phyloP scores from a whole-genome alignment of 2,329 filamentous ascomycete species.

The Trichophyton schoenleinii region DNA sequence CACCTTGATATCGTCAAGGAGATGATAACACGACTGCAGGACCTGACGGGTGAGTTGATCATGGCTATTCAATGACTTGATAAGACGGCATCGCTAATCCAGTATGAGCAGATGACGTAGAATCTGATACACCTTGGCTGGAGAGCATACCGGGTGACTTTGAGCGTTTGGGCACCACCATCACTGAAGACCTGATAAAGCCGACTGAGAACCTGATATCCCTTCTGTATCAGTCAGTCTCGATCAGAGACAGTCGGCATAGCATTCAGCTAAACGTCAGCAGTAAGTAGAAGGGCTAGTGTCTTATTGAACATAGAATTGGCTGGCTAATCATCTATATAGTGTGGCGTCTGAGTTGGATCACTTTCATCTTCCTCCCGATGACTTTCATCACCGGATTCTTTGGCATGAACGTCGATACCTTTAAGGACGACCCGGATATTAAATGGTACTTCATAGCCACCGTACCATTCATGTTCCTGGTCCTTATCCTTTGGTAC shows the following conservation, averaged over 20 bases:
- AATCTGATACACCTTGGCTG: slow-evolving; percentile 30
- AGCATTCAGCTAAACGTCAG: slow-evolving; percentile 37
- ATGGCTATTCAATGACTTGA: slow-evolving; percentile 4
- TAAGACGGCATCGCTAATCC: slow-evolving; percentile 9
- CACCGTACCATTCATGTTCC: slow-evolving; percentile 34
- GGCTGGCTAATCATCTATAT: neutral
- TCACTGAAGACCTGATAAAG: slow-evolving; percentile 40
- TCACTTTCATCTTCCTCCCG: slow-evolving; percentile 32
- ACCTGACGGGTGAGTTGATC: slow-evolving; percentile 23
- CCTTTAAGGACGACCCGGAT: slow-evolving; percentile 30
- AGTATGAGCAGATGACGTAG: slow-evolving; percentile 14
- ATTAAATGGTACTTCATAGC: slow-evolving; percentile 42
- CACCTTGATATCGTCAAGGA: slow-evolving; percentile 39
- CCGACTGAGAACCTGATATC: slow-evolving; percentile 40
- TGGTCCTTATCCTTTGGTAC: slow-evolving; percentile 38
- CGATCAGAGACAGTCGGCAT: slow-evolving; percentile 40
- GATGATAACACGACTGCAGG: slow-evolving; percentile 32
- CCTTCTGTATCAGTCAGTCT: slow-evolving; percentile 42
- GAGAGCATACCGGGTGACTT: slow-evolving; percentile 30
- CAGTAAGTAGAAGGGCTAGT: slow-evolving; percentile 33
- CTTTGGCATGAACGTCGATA: slow-evolving; percentile 41
- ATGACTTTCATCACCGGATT: slow-evolving; percentile 39
- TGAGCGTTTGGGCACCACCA: slow-evolving; percentile 35
- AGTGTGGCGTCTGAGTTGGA: slow-evolving; percentile 27
- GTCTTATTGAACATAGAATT: neutral